These are phyloP conservation scores for Schizophyllum amplum DNA, from an alignment of 1,284 basidiomycete species.

Conservation along the genomic window DNA sequence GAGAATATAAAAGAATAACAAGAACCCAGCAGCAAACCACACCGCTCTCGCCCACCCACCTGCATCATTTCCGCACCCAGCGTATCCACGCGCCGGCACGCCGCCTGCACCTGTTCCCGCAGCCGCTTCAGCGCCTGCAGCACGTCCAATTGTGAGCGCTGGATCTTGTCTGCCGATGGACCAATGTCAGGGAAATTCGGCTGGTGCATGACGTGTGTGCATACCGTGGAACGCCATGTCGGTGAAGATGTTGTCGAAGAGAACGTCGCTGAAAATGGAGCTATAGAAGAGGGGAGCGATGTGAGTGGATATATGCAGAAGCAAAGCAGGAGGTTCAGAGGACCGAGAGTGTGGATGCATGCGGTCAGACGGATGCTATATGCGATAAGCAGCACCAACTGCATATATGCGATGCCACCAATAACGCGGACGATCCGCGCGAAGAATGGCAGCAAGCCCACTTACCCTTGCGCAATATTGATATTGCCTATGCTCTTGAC, in stretches of 20 bases:
- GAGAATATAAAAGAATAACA: not conserved
- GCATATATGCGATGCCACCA: too few relatives aligned
- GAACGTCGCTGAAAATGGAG: slow-evolving; percentile 29
- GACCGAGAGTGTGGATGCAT: too few relatives aligned
- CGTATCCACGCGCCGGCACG: slow-evolving; percentile 21
- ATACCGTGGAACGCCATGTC: slow-evolving; percentile 31
- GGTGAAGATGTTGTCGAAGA: slow-evolving; percentile 34
- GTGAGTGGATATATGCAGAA: slow-evolving; percentile 3
- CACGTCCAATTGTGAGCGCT: slow-evolving; percentile 22
- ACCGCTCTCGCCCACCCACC: slow-evolving; percentile 1
- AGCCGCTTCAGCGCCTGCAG: slow-evolving; percentile 4
- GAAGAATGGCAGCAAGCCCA: not conserved
- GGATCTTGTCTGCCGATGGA: slow-evolving; percentile 26
- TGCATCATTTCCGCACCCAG: not conserved
- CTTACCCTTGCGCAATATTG: slow-evolving; percentile 31
- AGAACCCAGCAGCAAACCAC: not conserved
- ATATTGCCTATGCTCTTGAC: slow-evolving; percentile 30
- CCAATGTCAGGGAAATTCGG: slow-evolving; percentile 7
- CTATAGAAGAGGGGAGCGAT: slow-evolving; percentile 14
- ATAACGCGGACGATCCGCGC: too few relatives aligned
- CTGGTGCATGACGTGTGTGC: not conserved
- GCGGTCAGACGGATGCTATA: too few relatives aligned
- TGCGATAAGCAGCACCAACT: too few relatives aligned
- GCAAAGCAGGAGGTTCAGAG: too few relatives aligned
- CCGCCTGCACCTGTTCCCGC: slow-evolving; percentile 6